phyloP scores from a whole-genome alignment of 768 basidiomycete species.

The Coprinopsis cinerea region DNA sequence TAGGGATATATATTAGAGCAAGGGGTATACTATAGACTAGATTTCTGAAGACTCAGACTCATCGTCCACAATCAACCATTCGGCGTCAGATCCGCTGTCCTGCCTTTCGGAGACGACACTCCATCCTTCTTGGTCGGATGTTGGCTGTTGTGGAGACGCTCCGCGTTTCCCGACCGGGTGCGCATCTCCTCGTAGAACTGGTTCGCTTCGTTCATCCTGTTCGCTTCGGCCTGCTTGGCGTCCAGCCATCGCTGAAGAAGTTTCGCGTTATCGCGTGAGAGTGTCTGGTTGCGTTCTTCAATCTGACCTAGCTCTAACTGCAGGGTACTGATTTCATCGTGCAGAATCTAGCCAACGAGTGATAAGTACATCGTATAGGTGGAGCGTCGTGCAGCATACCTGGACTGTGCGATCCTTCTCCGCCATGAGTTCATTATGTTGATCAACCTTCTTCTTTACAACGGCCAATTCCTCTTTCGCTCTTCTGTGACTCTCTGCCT shows the following conservation, averaged over 20 bases:
- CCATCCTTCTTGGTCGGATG: slow-evolving; percentile 61
- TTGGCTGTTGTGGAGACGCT: slow-evolving; percentile 39
- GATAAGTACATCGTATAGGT: slow-evolving; percentile 2
- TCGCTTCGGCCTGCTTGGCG: slow-evolving; percentile 86
- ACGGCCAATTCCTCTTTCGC: slow-evolving; percentile 67
- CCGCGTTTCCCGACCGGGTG: slow-evolving; percentile 75
- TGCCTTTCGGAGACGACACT: slow-evolving; percentile 62
- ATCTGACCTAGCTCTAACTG: slow-evolving; percentile 89
- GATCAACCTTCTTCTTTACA: slow-evolving; percentile 71
- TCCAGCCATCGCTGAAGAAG: slow-evolving; percentile 96
- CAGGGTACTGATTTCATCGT: slow-evolving; percentile 91
- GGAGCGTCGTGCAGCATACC: slow-evolving; percentile 39
- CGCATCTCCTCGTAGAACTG: slow-evolving; percentile 86
- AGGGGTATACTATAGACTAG: slow-evolving; percentile 28
- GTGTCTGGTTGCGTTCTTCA: slow-evolving; percentile 78
- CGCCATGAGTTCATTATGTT: slow-evolving; percentile 78
- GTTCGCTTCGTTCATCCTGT: slow-evolving; percentile 93
- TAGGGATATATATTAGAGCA: slow-evolving; percentile 17
- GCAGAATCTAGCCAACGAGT: slow-evolving; percentile 59
- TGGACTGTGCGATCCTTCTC: slow-evolving; percentile 89
- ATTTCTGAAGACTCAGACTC: slow-evolving; percentile 11
- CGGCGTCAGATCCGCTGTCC: slow-evolving; percentile 78
- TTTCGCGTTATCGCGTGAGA: slow-evolving; percentile 90
- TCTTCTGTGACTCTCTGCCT: slow-evolving; percentile 75
- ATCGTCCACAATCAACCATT: slow-evolving; percentile 78